Conservation (phyloP, 2,329 filamentous ascomycete species). For the Zymoseptoria passerinii region DNA sequence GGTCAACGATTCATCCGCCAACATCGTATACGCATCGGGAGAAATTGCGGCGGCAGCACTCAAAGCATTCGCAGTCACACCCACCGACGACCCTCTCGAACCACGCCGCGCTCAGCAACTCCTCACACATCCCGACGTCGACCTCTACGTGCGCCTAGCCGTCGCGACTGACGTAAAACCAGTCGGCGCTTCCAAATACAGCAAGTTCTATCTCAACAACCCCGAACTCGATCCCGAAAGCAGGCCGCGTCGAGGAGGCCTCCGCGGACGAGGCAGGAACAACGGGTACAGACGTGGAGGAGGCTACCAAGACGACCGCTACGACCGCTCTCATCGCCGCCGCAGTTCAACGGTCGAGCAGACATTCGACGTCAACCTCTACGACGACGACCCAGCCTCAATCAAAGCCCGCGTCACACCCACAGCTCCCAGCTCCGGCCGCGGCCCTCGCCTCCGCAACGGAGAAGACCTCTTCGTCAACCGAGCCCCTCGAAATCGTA, state of each 20-base stretch:
- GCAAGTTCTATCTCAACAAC: constrained; percentile 85
- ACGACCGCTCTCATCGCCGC: constrained; percentile 34
- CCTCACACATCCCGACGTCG: constrained; percentile 58
- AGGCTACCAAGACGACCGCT: constrained; percentile 46
- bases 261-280: constrained; percentile 14
- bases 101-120: constrained; percentile 62
- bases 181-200: constrained; percentile 67
- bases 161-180: constrained; percentile 71
- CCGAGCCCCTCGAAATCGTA: constrained; percentile 1
- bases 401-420: constrained; percentile 3
- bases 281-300: constrained; percentile 46
- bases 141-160: constrained; percentile 65
- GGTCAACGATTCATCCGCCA: constrained; percentile 89
- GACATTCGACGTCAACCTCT: constrained; percentile 68
- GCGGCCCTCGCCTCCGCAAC: constrained; percentile 4
- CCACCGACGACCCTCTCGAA: constrained; percentile 44
- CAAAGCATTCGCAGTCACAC: constrained; percentile 37
- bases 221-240: constrained; percentile 74
- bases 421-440: constrained; percentile 1
- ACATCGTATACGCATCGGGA: constrained; percentile 62
- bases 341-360: constrained; percentile 25
- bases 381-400: constrained; percentile 56
- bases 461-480: constrained; percentile 11
- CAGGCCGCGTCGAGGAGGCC: constrained; percentile 15
- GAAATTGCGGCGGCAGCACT: constrained; percentile 49